Conservation (phyloP, 495 filamentous ascomycete genomes). For the Tuber borchii region DNA sequence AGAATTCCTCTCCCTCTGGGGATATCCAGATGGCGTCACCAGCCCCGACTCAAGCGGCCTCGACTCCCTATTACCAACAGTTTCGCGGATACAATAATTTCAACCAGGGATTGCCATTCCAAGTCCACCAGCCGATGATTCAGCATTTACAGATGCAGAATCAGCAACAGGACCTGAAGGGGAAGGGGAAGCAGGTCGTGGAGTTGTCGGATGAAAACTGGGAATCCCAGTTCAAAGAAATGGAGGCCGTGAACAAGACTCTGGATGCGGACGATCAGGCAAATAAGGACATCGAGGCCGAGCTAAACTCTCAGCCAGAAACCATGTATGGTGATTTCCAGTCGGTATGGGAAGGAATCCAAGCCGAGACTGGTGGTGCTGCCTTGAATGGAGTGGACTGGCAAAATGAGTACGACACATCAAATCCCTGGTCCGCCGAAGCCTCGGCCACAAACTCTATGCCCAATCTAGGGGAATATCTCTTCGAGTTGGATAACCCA, state of each 20-base stretch:
- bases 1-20: slow-evolving; percentile 46
- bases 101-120: slow-evolving; percentile 42
- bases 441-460: slow-evolving; percentile 39
- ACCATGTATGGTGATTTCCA: slow-evolving; percentile 74
- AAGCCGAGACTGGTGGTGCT: slow-evolving; percentile 58
- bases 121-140: slow-evolving; percentile 51
- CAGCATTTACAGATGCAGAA: slow-evolving; percentile 42
- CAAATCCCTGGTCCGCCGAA: slow-evolving; percentile 36
- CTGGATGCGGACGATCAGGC: slow-evolving; percentile 61
- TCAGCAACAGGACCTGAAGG: slow-evolving; percentile 47
- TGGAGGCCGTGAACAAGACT: slow-evolving; percentile 47
- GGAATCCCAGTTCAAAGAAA: slow-evolving; percentile 89
- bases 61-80: slow-evolving; percentile 25
- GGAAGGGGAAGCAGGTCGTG: slow-evolving; percentile 87
- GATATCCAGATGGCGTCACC: slow-evolving; percentile 22
- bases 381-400: slow-evolving; percentile 43
- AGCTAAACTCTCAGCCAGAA: slow-evolving; percentile 68
- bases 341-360: slow-evolving; percentile 76
- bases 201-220: slow-evolving; percentile 90
- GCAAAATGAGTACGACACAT: slow-evolving; percentile 38
- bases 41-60: slow-evolving; percentile 22
- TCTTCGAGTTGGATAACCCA: slow-evolving; percentile 89
- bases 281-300: slow-evolving; percentile 71
- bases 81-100: slow-evolving; percentile 36
- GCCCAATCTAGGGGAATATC: slow-evolving; percentile 65